Evolutionary conservation across 106 monocot genomes (phyloP), one percentile per base, ranked within the genome.

Genomic region (Dendrobium nobile): DNA sequence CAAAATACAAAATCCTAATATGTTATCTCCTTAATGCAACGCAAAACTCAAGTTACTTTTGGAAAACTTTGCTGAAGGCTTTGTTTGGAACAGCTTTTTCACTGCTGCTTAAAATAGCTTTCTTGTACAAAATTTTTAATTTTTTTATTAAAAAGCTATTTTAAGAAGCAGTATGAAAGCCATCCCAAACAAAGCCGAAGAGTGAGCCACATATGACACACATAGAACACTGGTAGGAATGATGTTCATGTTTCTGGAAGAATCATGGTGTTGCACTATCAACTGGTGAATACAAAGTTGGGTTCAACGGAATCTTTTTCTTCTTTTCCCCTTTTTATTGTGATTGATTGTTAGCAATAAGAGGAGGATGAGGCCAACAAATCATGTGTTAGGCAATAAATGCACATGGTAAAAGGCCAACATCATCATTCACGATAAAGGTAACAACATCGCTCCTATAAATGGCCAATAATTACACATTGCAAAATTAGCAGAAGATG

Each of bases 331-430:
- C 37, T 13, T 22, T 61, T 10, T 61, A n/a, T 5, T 22, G 33
- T 15, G 13, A 31, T 16, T 37, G 37, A 70, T 70, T 33, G 15
- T 31, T 70, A 70, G 33, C 70, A 70, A 70, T 33, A 37, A 37
- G 5, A 37, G 13, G 4, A 13, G 9, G 27, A 10, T 31, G 4
- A n/a, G 70, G 9, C 70, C 9, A 70, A 70, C 27, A 70, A 70
- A 70, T 37, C 70, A 70, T 70, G n/a, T 31, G 27, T 70, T 70
- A 37, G 43, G 20, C 19, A 74, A 74, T 43, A 74, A 18, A 74
- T 74, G 28, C 43, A 44, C 19, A 74, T 41, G 74, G 43, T 19
- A 74, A 74, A 43, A 74, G 19, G 42, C 19, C 18, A 74, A 74
- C 74, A 41, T 1, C 28, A 74, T 42, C 42, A 73, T 74, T 15